Percentiles rank a stretch among this genome's conserved stretches.
phyloP scores from a whole-genome alignment of 305 asterid genomes.

The Ajuga reptans region DNA sequence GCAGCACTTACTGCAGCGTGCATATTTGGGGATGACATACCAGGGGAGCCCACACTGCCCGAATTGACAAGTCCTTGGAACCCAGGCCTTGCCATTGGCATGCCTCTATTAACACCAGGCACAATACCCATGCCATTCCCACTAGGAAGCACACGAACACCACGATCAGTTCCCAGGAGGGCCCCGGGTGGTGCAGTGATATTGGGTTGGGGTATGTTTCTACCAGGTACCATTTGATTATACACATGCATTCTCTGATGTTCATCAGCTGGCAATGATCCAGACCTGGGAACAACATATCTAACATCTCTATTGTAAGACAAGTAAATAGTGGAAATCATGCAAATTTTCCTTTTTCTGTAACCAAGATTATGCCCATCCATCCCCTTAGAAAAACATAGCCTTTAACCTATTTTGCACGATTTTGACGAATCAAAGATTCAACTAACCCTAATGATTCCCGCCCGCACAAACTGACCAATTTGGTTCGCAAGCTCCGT shows the following conservation, averaged over 20 bases:
- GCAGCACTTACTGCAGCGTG: slow-evolving; percentile 55
- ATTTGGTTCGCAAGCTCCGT: no score
- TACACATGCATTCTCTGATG: slow-evolving; percentile 69
- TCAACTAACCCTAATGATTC: neutral
- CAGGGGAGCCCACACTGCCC: slow-evolving; percentile 50
- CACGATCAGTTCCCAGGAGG: slow-evolving; percentile 53
- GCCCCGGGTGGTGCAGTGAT: slow-evolving; percentile 54
- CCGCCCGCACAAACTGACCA: no score
- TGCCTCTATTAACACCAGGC: slow-evolving; percentile 46
- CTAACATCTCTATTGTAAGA: slow-evolving; percentile 52
- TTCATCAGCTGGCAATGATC: slow-evolving; percentile 58
- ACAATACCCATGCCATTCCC: slow-evolving; percentile 50
- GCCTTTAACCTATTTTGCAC: neutral
- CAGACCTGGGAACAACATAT: slow-evolving; percentile 51
- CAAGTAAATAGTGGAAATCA: neutral
- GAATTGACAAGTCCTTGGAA: slow-evolving; percentile 57
- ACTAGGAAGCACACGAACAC: slow-evolving; percentile 50
- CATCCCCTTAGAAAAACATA: neutral
- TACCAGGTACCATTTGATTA: slow-evolving; percentile 48
- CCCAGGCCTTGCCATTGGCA: slow-evolving; percentile 59
- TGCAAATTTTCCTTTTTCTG: neutral
- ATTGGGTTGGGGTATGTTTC: slow-evolving; percentile 46
- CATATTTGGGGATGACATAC: slow-evolving; percentile 52
- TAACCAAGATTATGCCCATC: neutral
- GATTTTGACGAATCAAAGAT: neutral